Evolutionary conservation across 2,329 filamentous ascomycete genomes (phyloP).

Genomic region (Tothia fuscella): DNA sequence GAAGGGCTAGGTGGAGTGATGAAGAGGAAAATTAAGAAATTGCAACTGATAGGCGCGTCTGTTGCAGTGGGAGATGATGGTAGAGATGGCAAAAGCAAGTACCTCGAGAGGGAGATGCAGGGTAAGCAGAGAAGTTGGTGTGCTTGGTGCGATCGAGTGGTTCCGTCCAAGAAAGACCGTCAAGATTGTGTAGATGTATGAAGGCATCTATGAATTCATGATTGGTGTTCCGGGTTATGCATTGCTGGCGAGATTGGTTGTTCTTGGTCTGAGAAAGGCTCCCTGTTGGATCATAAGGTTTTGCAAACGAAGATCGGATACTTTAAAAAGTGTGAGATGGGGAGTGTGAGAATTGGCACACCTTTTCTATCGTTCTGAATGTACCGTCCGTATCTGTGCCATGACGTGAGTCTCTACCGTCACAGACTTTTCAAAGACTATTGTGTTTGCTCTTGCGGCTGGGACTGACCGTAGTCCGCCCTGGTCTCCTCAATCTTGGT

Average conservation of each 20-base stretch:
- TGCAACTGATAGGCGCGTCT: slow-evolving; percentile 68
- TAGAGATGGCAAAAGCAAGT: slow-evolving; percentile 34
- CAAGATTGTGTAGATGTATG: too few species aligned
- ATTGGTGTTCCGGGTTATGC: too few species aligned
- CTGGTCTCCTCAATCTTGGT: slow-evolving; percentile 5
- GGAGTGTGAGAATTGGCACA: too few species aligned
- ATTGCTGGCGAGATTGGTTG: too few species aligned
- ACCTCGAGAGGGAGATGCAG: slow-evolving; percentile 57
- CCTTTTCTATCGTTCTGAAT: background rate
- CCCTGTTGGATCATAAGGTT: too few species aligned
- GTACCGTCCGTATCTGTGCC: slow-evolving; percentile 12
- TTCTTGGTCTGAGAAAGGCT: too few species aligned
- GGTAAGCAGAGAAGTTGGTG: slow-evolving; percentile 72
- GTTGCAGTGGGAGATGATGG: slow-evolving; percentile 63
- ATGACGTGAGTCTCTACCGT: slow-evolving; percentile 9
- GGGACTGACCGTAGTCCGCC: background rate
- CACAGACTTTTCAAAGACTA: slow-evolving; percentile 9
- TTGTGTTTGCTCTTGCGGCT: slow-evolving; percentile 4
- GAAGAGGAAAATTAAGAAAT: slow-evolving; percentile 77
- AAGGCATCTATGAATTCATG: too few species aligned
- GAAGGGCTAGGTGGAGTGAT: slow-evolving; percentile 81
- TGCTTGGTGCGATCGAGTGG: slow-evolving; percentile 74
- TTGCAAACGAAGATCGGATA: too few species aligned
- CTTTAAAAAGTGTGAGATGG: too few species aligned
- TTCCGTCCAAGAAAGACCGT: slow-evolving; percentile 49